Conservation (phyloP, 768 basidiomycete species). For the Mrakia hoshinonis region DNA sequence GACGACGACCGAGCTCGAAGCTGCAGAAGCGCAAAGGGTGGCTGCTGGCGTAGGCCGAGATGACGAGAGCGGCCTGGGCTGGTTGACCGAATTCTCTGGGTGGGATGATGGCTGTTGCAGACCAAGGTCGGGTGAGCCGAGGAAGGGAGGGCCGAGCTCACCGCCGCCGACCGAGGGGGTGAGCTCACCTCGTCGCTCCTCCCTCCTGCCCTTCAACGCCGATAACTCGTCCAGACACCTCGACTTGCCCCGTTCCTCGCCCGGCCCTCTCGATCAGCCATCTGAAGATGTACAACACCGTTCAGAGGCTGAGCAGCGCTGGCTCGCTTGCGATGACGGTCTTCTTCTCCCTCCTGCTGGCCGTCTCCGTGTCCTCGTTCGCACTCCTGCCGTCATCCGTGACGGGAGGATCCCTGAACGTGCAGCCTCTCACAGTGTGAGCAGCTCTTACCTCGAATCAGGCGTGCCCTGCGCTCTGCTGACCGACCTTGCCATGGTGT, state of each 20-base stretch:
- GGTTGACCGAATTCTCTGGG: neutral
- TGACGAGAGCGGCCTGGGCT: too few relatives aligned
- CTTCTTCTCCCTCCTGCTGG: slow-evolving; percentile 59
- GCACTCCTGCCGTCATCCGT: slow-evolving; percentile 44
- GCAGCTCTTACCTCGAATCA: neutral
- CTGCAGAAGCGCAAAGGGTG: too few relatives aligned
- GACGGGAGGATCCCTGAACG: slow-evolving; percentile 41
- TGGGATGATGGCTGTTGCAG: too few relatives aligned
- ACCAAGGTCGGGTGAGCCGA: too few relatives aligned
- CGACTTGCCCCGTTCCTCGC: neutral
- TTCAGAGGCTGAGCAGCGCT: slow-evolving; percentile 8
- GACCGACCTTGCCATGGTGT: neutral
- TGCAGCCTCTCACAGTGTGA: slow-evolving; percentile 69
- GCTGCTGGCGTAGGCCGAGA: too few relatives aligned
- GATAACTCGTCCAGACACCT: neutral
- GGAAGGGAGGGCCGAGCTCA: neutral
- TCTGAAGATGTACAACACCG: slow-evolving; percentile 19
- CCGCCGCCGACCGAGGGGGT: neutral
- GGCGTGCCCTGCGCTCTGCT: neutral
- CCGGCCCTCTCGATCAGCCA: too few relatives aligned
- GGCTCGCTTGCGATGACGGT: slow-evolving; percentile 42
- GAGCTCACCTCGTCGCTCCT: neutral
- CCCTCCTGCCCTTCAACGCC: neutral
- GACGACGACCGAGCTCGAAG: too few relatives aligned
- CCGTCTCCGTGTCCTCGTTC: slow-evolving; percentile 66